Evolutionary conservation across 345 rosid genomes (phyloP).

Genomic region (Eucalyptus cladocalyx): DNA sequence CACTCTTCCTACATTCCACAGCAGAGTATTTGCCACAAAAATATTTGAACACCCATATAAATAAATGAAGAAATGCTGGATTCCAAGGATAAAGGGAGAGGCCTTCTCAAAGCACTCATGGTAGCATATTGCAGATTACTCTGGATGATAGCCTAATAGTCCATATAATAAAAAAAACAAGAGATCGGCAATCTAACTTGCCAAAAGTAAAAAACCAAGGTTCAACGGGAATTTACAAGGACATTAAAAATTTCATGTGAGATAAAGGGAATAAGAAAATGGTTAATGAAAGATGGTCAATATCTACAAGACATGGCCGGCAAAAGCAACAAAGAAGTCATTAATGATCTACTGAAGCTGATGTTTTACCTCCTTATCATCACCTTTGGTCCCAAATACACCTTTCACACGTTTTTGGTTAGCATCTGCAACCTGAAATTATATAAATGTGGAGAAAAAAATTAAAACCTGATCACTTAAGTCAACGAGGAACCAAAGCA

Average conservation of each 20-base stretch:
- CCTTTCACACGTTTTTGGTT: constrained; percentile 86
- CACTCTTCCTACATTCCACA: not conserved
- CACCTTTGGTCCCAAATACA: constrained; percentile 80
- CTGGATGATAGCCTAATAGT: constrained; percentile 48
- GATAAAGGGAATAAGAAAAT: not conserved
- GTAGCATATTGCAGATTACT: constrained; percentile 92
- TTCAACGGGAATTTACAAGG: not conserved
- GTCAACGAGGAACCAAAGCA: not conserved
- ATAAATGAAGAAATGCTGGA: constrained; percentile 56
- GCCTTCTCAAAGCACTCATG: constrained; percentile 87
- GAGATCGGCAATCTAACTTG: not conserved
- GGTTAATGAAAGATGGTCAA: not conserved
- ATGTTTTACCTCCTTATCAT: constrained; percentile 71
- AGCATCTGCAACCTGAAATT: constrained; percentile 65
- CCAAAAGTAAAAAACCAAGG: not conserved
- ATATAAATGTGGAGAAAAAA: not conserved
- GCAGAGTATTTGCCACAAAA: not conserved
- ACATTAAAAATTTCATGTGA: not conserved
- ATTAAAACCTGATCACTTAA: not conserved
- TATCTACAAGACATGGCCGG: no score
- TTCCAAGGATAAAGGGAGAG: constrained; percentile 96
- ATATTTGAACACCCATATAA: not conserved
- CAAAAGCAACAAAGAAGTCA: no score
- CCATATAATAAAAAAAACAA: not conserved
- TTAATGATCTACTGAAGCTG: not conserved